Evolutionary conservation across 441 rosid genomes (phyloP).

Genomic region (Pelargonium myrrhifolium): DNA sequence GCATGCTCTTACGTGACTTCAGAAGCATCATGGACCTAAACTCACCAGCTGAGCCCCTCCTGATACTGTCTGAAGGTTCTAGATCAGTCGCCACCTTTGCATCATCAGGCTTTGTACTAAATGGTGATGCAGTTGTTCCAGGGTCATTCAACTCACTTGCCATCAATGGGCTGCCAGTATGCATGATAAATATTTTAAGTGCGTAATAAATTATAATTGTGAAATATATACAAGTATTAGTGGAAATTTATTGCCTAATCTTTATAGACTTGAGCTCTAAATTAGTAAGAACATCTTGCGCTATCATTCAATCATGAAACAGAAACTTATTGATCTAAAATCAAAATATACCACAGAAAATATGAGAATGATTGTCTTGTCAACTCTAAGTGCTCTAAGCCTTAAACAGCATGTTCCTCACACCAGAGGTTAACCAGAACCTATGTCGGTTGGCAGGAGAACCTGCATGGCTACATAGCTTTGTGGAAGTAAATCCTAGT

Average conservation of each 20-base stretch:
- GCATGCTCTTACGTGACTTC: constrained; percentile 71
- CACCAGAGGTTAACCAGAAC: too few species aligned
- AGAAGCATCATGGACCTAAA: constrained; percentile 83
- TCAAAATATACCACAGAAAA: background rate
- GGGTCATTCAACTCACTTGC: constrained; percentile 33
- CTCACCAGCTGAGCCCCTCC: constrained; percentile 87
- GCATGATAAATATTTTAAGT: background rate
- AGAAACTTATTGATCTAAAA: constrained; percentile 1
- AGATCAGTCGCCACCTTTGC: constrained; percentile 24
- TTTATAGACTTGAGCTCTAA: too few species aligned
- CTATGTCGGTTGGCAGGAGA: too few species aligned
- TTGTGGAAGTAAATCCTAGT: too few species aligned
- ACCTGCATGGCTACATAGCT: too few species aligned
- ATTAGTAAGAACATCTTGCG: too few species aligned
- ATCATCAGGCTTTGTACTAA: constrained; percentile 30
- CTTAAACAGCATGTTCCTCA: too few species aligned
- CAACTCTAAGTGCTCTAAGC: too few species aligned
- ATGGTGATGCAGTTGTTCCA: constrained; percentile 21
- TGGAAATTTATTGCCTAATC: too few species aligned
- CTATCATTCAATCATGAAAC: background rate
- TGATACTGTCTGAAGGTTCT: constrained; percentile 33
- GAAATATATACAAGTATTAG: too few species aligned
- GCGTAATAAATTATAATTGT: too few species aligned
- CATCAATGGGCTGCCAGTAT: constrained; percentile 20
- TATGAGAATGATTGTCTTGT: too few species aligned